Conservation (phyloP, 176 grass and related monocot species). For the Zoysia japonica region DNA sequence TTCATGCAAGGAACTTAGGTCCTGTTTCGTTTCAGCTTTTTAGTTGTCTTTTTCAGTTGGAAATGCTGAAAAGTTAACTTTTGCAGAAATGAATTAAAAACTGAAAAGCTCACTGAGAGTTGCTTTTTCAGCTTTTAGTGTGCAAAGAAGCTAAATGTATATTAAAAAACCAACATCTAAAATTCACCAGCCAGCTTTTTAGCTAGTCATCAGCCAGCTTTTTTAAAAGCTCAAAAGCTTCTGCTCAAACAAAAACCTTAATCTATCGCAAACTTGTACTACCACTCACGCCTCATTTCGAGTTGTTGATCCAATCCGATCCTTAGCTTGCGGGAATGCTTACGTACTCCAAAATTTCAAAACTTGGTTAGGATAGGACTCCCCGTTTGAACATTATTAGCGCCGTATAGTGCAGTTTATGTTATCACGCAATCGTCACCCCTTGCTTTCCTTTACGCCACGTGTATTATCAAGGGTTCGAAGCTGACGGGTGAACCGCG, state of each 20-base stretch:
- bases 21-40: too few relatives aligned
- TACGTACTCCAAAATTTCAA: background rate
- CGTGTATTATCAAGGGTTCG: background rate
- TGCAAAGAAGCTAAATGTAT: too few relatives aligned
- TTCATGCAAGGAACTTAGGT: background rate
- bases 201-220: too few relatives aligned
- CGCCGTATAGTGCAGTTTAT: background rate
- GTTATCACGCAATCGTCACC: background rate
- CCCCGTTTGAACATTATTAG: background rate
- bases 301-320: constrained; percentile 42
- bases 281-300: constrained; percentile 6
- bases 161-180: too few relatives aligned
- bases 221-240: too few relatives aligned
- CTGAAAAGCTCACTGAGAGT: too few relatives aligned
- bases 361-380: background rate
- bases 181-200: too few relatives aligned
- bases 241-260: too few relatives aligned
- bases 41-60: too few relatives aligned
- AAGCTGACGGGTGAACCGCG: background rate
- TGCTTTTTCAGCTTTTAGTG: too few relatives aligned
- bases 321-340: background rate
- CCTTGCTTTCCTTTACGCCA: background rate
- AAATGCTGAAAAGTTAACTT: too few relatives aligned
- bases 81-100: too few relatives aligned
- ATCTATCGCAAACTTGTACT: background rate